Percentiles rank a stretch among this genome's conserved stretches.
Conservation (phyloP, 176 grass and related monocot genomes). For the Musa acuminata region DNA sequence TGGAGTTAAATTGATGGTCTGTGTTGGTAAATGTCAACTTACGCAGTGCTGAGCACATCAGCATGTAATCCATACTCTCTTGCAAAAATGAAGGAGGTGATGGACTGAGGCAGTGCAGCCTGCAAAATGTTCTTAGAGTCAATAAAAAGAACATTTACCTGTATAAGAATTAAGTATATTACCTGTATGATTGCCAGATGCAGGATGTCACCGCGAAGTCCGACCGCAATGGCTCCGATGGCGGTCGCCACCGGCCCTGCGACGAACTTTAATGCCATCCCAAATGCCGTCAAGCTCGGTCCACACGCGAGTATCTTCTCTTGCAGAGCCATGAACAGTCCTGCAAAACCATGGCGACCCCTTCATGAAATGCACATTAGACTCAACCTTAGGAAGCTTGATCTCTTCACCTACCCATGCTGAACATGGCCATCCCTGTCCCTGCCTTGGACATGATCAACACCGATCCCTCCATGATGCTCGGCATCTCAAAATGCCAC, state of each 20-base stretch:
- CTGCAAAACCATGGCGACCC: slow-evolving; percentile 9
- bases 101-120: slow-evolving; percentile 78
- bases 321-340: slow-evolving; percentile 63
- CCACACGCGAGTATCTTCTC: slow-evolving; percentile 59
- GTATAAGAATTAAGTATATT: background rate
- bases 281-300: slow-evolving; percentile 32
- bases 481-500: slow-evolving; percentile 79
- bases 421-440: slow-evolving; percentile 70
- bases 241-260: slow-evolving; percentile 39
- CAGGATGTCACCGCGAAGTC: slow-evolving; percentile 47
- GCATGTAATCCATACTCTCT: slow-evolving; percentile 75
- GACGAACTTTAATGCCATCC: slow-evolving; percentile 49
- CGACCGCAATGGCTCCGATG: slow-evolving; percentile 30
- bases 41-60: slow-evolving; percentile 80
- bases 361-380: no score
- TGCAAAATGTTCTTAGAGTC: slow-evolving; percentile 12
- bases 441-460: slow-evolving; percentile 78
- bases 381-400: no score
- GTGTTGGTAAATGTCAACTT: slow-evolving; percentile 18
- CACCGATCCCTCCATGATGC: slow-evolving; percentile 65
- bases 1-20: background rate
- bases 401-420: slow-evolving; percentile 51
- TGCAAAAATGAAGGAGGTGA: slow-evolving; percentile 67
- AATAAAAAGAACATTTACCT: no score
- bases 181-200: slow-evolving; percentile 70